phyloP scores from a whole-genome alignment of 2,329 filamentous ascomycete species.

The Dendrostoma leiphaemia region DNA sequence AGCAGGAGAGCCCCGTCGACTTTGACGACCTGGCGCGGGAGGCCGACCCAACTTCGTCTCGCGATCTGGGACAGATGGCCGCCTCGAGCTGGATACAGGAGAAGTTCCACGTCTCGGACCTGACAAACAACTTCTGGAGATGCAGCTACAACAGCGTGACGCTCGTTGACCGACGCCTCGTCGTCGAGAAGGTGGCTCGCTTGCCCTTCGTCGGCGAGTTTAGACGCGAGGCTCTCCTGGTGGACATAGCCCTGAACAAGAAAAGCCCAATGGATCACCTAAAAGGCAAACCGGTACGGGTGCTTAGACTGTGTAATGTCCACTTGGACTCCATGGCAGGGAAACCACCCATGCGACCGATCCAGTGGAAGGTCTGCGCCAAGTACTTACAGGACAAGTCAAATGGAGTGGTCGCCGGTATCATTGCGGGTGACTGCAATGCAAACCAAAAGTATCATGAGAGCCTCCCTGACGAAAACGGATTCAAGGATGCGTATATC shows the following conservation, averaged over 20 bases:
- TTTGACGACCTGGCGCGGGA: neutral
- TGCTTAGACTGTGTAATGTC: conserved; percentile 13
- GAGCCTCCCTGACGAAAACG: conserved; percentile 42
- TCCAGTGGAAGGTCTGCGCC: conserved; percentile 15
- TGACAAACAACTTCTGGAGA: conserved; percentile 38
- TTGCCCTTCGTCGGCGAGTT: conserved; percentile 43
- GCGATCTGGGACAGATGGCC: conserved; percentile 43
- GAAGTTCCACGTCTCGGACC: conserved; percentile 46
- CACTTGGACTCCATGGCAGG: conserved; percentile 14
- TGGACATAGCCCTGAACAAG: conserved; percentile 38
- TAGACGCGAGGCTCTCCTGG: conserved; percentile 50
- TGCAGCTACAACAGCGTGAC: conserved; percentile 48
- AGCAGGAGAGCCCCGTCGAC: conserved; percentile 1
- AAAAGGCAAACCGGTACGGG: too few species aligned
- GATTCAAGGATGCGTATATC: conserved; percentile 50
- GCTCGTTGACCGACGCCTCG: conserved; percentile 44
- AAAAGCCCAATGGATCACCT: too few species aligned
- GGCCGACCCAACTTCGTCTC: conserved; percentile 27
- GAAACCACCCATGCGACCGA: conserved; percentile 4
- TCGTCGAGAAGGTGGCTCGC: conserved; percentile 41
- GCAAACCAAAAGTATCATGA: conserved; percentile 52
- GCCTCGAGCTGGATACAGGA: conserved; percentile 41
- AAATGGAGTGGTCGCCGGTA: conserved; percentile 33
- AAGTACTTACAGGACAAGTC: conserved; percentile 32
- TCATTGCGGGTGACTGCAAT: conserved; percentile 55